A percentile compares a stretch with the other conserved stretches of the same genome.
Evolutionary conservation across 2,329 filamentous ascomycete species (phyloP).

Genomic region (Celoporthe dispersa): DNA sequence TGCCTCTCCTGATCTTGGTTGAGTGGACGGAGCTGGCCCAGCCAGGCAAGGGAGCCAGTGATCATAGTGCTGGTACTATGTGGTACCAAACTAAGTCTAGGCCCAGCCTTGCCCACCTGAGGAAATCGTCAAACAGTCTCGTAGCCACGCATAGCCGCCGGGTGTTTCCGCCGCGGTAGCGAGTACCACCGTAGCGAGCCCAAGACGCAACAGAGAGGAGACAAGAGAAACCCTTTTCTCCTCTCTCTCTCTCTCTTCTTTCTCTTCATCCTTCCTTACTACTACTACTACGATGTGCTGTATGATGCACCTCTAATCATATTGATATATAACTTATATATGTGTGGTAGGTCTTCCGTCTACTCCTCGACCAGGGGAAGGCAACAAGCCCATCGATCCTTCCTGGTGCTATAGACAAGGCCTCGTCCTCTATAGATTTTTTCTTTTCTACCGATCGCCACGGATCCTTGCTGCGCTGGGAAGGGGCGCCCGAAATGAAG

Average conservation of each 20-base stretch:
- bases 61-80: not conserved
- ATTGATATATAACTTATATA: too few species aligned
- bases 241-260: too few species aligned
- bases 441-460: not conserved
- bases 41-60: not conserved
- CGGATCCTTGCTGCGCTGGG: not conserved
- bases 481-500: not conserved
- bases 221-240: not conserved
- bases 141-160: not conserved
- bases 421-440: not conserved
- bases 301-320: too few species aligned
- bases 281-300: too few species aligned
- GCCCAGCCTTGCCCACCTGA: not conserved
- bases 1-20: not conserved
- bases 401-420: not conserved
- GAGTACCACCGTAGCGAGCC: not conserved
- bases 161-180: conserved; percentile 1
- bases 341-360: too few species aligned
- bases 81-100: not conserved
- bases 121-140: not conserved
- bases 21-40: not conserved
- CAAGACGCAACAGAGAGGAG: not conserved
- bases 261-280: too few species aligned
- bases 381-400: not conserved
- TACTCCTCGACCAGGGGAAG: too few species aligned